A percentile compares a stretch with the other conserved stretches of the same genome.
phyloP scores from a whole-genome alignment of 2,329 filamentous ascomycete species.

The Aspergillus awamori region DNA sequence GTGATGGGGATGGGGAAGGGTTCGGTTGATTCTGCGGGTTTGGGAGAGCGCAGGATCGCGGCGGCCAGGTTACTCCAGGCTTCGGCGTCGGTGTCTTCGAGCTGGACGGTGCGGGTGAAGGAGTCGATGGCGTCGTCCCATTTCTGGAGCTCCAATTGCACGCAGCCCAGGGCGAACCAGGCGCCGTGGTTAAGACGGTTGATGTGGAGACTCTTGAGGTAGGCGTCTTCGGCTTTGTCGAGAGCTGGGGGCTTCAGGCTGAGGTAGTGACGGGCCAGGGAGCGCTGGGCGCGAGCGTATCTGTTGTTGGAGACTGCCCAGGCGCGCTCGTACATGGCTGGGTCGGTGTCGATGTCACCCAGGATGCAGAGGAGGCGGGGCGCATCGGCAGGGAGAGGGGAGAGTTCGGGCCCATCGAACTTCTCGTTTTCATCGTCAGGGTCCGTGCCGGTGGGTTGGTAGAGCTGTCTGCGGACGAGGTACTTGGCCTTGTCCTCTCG shows the following conservation, averaged over 20 bases:
- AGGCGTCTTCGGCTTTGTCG: slow-evolving; percentile 72
- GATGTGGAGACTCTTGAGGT: slow-evolving; percentile 72
- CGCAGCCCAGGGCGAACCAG: slow-evolving; percentile 91
- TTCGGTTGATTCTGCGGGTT: slow-evolving; percentile 32
- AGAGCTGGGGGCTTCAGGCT: slow-evolving; percentile 63
- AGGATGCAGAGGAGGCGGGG: slow-evolving; percentile 90
- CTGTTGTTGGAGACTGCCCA: slow-evolving; percentile 82
- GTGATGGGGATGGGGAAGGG: slow-evolving; percentile 21
- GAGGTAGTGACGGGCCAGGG: slow-evolving; percentile 78
- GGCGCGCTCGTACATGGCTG: slow-evolving; percentile 76
- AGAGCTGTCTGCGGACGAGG: slow-evolving; percentile 78
- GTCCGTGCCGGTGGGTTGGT: slow-evolving; percentile 59
- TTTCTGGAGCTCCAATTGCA: slow-evolving; percentile 73
- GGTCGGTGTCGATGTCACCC: slow-evolving; percentile 80
- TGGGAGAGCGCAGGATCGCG: slow-evolving; percentile 64
- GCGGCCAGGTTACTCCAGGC: slow-evolving; percentile 95
- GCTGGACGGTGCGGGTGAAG: slow-evolving; percentile 78
- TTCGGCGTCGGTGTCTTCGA: slow-evolving; percentile 86
- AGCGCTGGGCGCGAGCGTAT: slow-evolving; percentile 85
- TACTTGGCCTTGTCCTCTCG: slow-evolving; percentile 79
- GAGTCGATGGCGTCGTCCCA: slow-evolving; percentile 81
- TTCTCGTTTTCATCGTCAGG: slow-evolving; percentile 56
- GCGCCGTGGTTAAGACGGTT: slow-evolving; percentile 80
- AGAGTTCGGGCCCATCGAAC: slow-evolving; percentile 69
- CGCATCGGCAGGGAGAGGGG: slow-evolving; percentile 76